A percentile compares a stretch with the other conserved stretches of the same genome.
Evolutionary conservation across 139 green algal species (phyloP).

Genomic region (Nannochloris sp.): DNA sequence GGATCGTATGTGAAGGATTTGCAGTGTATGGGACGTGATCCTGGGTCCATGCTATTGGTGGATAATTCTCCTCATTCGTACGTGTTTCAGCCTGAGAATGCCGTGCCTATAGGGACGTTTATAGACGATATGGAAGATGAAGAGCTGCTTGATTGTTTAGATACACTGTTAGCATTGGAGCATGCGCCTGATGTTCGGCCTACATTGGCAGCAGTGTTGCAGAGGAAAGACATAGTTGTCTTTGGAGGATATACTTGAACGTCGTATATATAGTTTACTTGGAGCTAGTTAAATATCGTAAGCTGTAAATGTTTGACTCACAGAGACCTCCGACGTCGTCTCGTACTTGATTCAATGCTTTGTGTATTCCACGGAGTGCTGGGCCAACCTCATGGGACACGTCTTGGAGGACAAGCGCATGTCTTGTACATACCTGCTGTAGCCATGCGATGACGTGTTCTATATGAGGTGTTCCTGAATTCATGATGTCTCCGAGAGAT

Average conservation of each 20-base stretch:
- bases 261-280: not conserved
- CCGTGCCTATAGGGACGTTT: slow-evolving; percentile 82
- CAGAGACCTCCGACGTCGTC: slow-evolving; percentile 48
- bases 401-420: slow-evolving; percentile 42
- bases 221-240: slow-evolving; percentile 1
- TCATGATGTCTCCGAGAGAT: slow-evolving; percentile 37
- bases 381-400: slow-evolving; percentile 15
- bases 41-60: slow-evolving; percentile 81
- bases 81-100: slow-evolving; percentile 94
- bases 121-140: slow-evolving; percentile 87
- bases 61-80: slow-evolving; percentile 97
- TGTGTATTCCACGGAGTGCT: slow-evolving; percentile 53
- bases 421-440: slow-evolving; percentile 32
- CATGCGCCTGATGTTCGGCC: slow-evolving; percentile 54
- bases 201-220: slow-evolving; percentile 28
- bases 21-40: slow-evolving; percentile 66
- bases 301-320: slow-evolving; percentile 65
- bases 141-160: slow-evolving; percentile 76
- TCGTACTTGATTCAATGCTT: slow-evolving; percentile 40
- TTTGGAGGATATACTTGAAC: not conserved
- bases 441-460: slow-evolving; percentile 73
- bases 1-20: slow-evolving; percentile 90
- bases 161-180: slow-evolving; percentile 59
- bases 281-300: slow-evolving; percentile 56
- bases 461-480: slow-evolving; percentile 57